A percentile compares a stretch with the other conserved stretches of the same genome.
Conservation (phyloP, 768 basidiomycete genomes). For the Lactifluus subvellereus region DNA sequence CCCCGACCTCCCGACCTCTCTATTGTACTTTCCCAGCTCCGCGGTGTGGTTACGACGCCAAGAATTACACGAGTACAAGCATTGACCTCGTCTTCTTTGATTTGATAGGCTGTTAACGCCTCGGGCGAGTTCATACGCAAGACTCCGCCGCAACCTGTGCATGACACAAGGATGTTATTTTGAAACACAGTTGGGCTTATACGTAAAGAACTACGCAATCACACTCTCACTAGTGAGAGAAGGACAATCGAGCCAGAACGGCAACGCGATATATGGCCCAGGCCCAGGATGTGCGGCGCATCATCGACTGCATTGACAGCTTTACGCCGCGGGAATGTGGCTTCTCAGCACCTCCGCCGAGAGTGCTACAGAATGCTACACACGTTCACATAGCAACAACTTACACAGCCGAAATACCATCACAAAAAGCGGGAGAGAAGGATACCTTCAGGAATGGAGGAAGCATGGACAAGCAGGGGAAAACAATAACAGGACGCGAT, state of each 20-base stretch:
- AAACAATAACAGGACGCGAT: conserved; percentile 14
- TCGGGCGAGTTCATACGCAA: background rate
- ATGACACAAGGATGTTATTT: too few species aligned
- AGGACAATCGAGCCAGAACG: too few species aligned
- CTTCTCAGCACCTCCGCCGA: background rate
- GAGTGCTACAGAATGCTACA: background rate
- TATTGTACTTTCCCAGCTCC: background rate
- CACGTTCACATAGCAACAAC: conserved; percentile 5
- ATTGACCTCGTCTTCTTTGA: background rate
- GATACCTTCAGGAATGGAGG: background rate
- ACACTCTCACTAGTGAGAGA: too few species aligned
- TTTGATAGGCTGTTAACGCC: background rate
- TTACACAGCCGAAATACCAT: background rate
- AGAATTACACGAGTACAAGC: too few species aligned
- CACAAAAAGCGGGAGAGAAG: conserved; percentile 10
- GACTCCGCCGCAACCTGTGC: too few species aligned
- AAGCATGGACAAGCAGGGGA: too few species aligned
- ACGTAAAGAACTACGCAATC: too few species aligned
- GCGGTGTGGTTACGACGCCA: background rate
- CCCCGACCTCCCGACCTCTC: background rate
- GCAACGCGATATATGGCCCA: too few species aligned
- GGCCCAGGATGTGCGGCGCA: too few species aligned
- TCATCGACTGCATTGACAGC: too few species aligned
- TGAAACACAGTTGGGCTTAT: too few species aligned
- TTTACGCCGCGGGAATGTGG: background rate